Base-by-base conservation (phyloP, 257 asterid species). In the Scutellaria galericulata region DNA sequence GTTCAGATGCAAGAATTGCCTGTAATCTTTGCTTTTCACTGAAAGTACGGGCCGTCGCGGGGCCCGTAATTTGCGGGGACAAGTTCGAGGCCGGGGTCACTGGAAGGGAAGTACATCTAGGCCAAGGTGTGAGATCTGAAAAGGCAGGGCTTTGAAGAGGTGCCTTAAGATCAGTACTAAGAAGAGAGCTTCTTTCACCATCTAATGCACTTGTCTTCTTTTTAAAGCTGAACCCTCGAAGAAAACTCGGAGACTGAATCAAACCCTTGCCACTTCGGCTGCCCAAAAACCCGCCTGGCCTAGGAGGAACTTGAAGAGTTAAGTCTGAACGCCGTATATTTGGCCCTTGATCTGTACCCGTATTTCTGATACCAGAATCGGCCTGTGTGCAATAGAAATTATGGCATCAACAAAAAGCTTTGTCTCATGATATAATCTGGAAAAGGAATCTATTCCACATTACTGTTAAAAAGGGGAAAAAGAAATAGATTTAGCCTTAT, bases 291-390 rank as follows among this genome's bases (percentile, higher is more conserved):
- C 73, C 82, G 1, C 54, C 18, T 5, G 83, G 83, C 45, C 85
- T 88, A 60, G 94, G 92, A 74, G 97, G 97, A 71, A 91, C 79
- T 64, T 88, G 89, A 77, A 93, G 97, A 66, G 89, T 80, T 60
- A 89, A 82, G 68, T 88, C 96, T 3, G 83, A 45, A 61, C 53
- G 72, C 61, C 78, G 60, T 59, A 79, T 42, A 78, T 75, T 80
- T 58, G 80, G 54, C 37, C 75, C 86, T 57, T 87, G 51, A 64
- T 68, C 71, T n/a, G 48, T 59, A 46, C 66, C 75, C 48, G 51
- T 72, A 75, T 72, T 64, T 7, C 58, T 61, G 39, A 71, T 53
- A 22, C 61, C 75, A 46, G 73, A 75, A 63, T 69, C 88, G 74
- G 44, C 86, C 97, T 90, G 86, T 78, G 84, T n/a, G 60, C 67